Evolutionary conservation across 805 yeast genomes (phyloP), one percentile per base, ranked within the genome.

Genomic region (Cyberlindnera xylosilytica): DNA sequence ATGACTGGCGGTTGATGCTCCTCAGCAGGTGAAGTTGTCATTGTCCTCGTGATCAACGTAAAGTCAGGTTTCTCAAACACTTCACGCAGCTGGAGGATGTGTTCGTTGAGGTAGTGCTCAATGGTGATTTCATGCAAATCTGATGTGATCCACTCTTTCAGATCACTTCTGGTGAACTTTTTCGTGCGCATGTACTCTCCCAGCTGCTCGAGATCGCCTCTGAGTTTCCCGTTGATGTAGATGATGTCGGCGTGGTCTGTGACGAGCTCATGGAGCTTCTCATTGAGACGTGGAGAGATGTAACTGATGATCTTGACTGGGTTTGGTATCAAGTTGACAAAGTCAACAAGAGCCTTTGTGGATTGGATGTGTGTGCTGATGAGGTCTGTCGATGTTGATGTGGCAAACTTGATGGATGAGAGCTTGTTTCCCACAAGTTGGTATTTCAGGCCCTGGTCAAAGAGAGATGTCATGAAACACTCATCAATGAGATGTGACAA

Each of bases 111-210:
- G 24, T 46, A 52, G 20, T 46, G 50, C n/a, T 56, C 54, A 16
- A 52, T 43, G 6, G 50, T 47, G 15, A 57, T 40, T 2, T 44
- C 46, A 28, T 49, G 40, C 19, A 57, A 37, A 8, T 56, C 61
- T 6, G 38, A 29, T 5, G 50, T 33, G 15, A 56, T 51, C 60
- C 60, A 57, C 12, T 43, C 49, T n/a, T 39, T 38, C 20, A 56
- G 34, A 30, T 51, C 48, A 26, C 45, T 43, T 36, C 60, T 49
- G 20, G 44, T 51, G 38, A 56, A 50, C 9, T 45, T 44, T 20
- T 39, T 34, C 2, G 42, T 26, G 10, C 33, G 34, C 20, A 57
- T 41, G 33, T 51, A 46, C 4, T 43, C 37, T 30, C 54, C 52
- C 18, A 57, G 41, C 19, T 52, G 39, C 2, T 45, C 33, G 20